Base-by-base conservation (phyloP, 139 green algal genomes). In the Asterochloris erici region DNA sequence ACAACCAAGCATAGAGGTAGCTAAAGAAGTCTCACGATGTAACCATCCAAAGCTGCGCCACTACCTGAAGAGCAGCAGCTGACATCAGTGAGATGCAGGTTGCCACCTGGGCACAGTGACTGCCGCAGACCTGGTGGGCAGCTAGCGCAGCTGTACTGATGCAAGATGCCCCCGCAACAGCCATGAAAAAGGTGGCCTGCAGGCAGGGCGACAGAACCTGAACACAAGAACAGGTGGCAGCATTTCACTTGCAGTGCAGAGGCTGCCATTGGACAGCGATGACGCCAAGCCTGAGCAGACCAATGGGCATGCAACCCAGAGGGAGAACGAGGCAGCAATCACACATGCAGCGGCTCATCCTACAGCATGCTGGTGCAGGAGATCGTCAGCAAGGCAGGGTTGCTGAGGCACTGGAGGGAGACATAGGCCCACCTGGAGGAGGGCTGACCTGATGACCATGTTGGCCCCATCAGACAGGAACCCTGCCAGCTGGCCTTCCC, bases 21-120 rank as follows among this genome's bases (percentile, higher is more conserved):
- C 38, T 54, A 6, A 54, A 54, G 38, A 54, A 6, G 6, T 54
- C 38, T 54, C 38, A 54, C 38, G 76, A 80, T 69, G 87, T 85
- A 21, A 93, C 69, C 23, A 92, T 81, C 91, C 91, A 95, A 13
- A 95, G 85, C 87, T 95, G 91, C 11, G 78, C 87, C 4, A 94
- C 78, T 11, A 80, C 68, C 60, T 80, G 76, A 54, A 54, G 38
- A 54, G 38, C 38, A 54, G 38, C 38, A 54, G 38, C 38, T 54
- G 4, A 54, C 38, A 54, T 54, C 38, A 54, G 38, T 54, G 38
- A 54, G 38, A 54, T 54, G 38, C 38, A 54, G 38, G 38, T 2
- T 54, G 38, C 38, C 38, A 54, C 38, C 4, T 54, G 38, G 38
- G 38, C 38, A 54, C 38, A 54, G 38, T 54, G 6, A 54, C 6